phyloP scores from a whole-genome alignment of 495 filamentous ascomycete species.

The Aspergillus asperescens region DNA sequence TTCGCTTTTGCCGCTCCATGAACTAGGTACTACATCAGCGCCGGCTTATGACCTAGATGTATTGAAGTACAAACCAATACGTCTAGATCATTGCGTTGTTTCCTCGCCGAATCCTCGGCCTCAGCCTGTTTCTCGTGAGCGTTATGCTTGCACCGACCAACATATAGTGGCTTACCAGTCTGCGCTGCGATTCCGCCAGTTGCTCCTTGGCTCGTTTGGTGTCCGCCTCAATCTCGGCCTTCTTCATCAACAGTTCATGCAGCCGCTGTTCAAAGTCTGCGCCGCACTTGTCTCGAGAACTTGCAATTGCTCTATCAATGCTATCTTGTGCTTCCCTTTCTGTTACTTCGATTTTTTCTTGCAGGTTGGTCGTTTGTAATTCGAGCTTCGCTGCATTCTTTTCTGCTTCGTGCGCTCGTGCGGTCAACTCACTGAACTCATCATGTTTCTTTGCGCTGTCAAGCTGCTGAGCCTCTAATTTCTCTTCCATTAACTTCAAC shows the following conservation, averaged over 20 bases:
- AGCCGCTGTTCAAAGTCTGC: slow-evolving; percentile 24
- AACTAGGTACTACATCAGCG: slow-evolving; percentile 24
- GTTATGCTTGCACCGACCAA: background rate
- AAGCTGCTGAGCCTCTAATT: slow-evolving; percentile 12
- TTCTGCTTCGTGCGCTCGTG: slow-evolving; percentile 15
- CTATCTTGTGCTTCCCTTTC: slow-evolving; percentile 26
- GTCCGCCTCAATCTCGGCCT: slow-evolving; percentile 17
- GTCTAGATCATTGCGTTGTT: slow-evolving; percentile 6
- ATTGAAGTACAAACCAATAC: slow-evolving; percentile 12
- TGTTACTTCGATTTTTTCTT: slow-evolving; percentile 15
- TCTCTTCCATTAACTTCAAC: slow-evolving; percentile 14
- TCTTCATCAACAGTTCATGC: slow-evolving; percentile 20
- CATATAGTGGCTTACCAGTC: slow-evolving; percentile 22
- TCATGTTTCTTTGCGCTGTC: slow-evolving; percentile 18
- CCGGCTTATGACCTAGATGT: background rate
- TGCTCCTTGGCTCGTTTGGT: slow-evolving; percentile 12
- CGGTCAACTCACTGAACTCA: slow-evolving; percentile 16
- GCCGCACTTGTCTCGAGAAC: slow-evolving; percentile 18
- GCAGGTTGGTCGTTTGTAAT: slow-evolving; percentile 20
- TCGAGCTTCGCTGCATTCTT: slow-evolving; percentile 10
- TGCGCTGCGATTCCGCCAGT: slow-evolving; percentile 18
- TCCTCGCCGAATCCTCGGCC: slow-evolving; percentile 9
- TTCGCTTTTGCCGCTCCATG: slow-evolving; percentile 16
- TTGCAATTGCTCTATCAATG: slow-evolving; percentile 18
- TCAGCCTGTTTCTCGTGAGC: slow-evolving; percentile 23